Conservation (phyloP, 164 flowering plant genomes). For the Cinnamomum chago region DNA sequence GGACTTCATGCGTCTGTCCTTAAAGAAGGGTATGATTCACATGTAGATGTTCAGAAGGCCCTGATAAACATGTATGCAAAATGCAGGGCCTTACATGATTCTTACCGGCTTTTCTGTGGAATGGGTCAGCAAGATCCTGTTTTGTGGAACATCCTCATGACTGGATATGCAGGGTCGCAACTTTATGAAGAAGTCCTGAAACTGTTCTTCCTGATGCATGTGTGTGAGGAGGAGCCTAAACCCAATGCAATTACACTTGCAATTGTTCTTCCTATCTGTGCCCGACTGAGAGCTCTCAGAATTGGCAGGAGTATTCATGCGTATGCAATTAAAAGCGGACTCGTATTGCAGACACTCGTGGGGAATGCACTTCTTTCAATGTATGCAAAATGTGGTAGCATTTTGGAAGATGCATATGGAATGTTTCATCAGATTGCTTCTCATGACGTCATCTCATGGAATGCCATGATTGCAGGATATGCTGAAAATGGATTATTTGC, state of each 20-base stretch:
- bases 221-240: constrained; percentile 27
- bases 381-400: constrained; percentile 62
- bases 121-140: constrained; percentile 46
- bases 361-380: constrained; percentile 73
- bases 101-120: constrained; percentile 38
- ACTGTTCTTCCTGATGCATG: constrained; percentile 43
- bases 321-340: constrained; percentile 49
- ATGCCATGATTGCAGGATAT: constrained; percentile 70
- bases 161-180: constrained; percentile 49
- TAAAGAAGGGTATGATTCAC: constrained; percentile 48
- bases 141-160: constrained; percentile 63
- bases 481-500: constrained; percentile 41
- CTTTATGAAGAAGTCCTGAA: constrained; percentile 30
- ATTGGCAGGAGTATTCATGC: constrained; percentile 54
- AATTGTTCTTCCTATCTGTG: constrained; percentile 58
- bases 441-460: constrained; percentile 83
- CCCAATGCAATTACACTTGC: constrained; percentile 61
- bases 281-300: constrained; percentile 33
- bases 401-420: constrained; percentile 34
- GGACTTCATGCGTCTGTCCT: constrained; percentile 44
- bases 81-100: constrained; percentile 42
- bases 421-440: constrained; percentile 37
- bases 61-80: constrained; percentile 83
- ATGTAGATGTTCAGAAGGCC: constrained; percentile 42
- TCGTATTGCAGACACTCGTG: constrained; percentile 56